phyloP scores from a whole-genome alignment of 257 asterid species.

The Leonotis leonurus region DNA sequence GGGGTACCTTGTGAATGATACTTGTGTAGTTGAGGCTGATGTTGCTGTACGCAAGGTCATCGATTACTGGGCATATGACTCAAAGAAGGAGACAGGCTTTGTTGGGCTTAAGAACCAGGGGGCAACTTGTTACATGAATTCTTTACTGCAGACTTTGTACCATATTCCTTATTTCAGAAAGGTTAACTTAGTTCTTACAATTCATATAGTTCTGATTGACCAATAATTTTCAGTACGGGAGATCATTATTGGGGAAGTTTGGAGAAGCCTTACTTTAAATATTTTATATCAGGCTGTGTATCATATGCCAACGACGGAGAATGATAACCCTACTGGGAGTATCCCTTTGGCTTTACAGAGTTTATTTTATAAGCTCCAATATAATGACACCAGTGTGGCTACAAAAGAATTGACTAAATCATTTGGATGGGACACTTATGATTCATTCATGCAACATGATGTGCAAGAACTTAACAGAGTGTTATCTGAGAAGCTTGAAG shows the following conservation, averaged over 20 bases:
- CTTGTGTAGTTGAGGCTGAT: slow-evolving; percentile 81
- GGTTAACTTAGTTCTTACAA: slow-evolving; percentile 35
- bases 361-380: slow-evolving; percentile 94
- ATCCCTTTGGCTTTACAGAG: slow-evolving; percentile 97
- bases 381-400: slow-evolving; percentile 87
- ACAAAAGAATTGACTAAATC: slow-evolving; percentile 96
- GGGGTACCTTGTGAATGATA: slow-evolving; percentile 85
- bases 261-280: slow-evolving; percentile 21
- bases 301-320: slow-evolving; percentile 99
- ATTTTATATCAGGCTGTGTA: slow-evolving; percentile 75
- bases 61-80: slow-evolving; percentile 94
- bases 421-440: slow-evolving; percentile 98
- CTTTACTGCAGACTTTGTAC: slow-evolving; percentile 89
- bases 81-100: slow-evolving; percentile 93
- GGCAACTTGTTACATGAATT: slow-evolving; percentile 98
- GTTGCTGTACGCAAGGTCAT: slow-evolving; percentile 90
- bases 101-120: slow-evolving; percentile 99
- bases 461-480: slow-evolving; percentile 97
- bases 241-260: slow-evolving; percentile 12
- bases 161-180: slow-evolving; percentile 96
- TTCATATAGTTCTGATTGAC: slow-evolving; percentile 15
- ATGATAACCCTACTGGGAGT: slow-evolving; percentile 97
- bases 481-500: slow-evolving; percentile 92
- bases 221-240: no score
- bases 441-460: slow-evolving; percentile 97